Conservation (phyloP, 164 flowering plant species). For the Liriodendron chinense region DNA sequence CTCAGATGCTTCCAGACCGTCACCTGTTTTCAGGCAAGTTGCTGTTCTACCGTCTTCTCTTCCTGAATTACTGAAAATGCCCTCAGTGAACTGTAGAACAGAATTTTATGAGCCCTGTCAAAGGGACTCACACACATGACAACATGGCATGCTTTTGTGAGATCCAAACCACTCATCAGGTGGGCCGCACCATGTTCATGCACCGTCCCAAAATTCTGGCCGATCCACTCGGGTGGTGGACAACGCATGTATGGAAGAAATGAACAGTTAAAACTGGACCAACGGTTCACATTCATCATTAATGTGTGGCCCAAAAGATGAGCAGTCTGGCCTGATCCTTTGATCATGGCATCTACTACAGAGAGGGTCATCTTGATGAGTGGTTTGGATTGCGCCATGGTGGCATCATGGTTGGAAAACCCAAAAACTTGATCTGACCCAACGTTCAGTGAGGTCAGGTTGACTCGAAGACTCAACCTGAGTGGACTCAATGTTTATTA, state of each 20-base stretch:
- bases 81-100: not conserved
- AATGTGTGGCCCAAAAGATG: not conserved
- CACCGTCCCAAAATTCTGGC: not conserved
- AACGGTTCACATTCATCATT: not conserved
- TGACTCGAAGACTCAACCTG: too few relatives aligned
- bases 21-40: constrained; percentile 64
- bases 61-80: not conserved
- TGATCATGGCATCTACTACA: not conserved
- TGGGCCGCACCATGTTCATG: not conserved
- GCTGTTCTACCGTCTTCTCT: not conserved
- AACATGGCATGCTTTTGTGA: not conserved
- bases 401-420: too few relatives aligned
- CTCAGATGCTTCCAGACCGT: constrained; percentile 76
- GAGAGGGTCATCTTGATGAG: not conserved
- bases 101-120: not conserved
- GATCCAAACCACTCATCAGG: not conserved
- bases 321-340: not conserved
- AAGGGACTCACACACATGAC: not conserved
- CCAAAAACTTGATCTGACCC: too few relatives aligned
- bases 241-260: not conserved
- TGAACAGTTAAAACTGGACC: not conserved
- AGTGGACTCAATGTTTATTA: too few relatives aligned
- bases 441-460: too few relatives aligned
- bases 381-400: not conserved
- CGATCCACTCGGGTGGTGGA: not conserved